Evolutionary conservation across 768 basidiomycete species (phyloP).

Genomic region (Serendipita sp.): DNA sequence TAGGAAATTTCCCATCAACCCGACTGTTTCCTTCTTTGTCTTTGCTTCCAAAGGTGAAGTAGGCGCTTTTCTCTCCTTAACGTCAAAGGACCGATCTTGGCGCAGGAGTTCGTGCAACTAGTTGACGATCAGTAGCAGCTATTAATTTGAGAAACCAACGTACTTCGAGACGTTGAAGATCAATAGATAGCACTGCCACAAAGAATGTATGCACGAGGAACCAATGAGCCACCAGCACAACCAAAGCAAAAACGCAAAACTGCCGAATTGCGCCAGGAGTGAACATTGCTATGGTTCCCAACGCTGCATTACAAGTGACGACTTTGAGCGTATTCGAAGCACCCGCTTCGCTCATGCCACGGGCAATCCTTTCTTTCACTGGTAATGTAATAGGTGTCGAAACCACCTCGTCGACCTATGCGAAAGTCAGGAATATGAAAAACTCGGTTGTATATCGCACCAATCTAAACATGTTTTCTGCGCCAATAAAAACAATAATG

Average conservation of each 20-base stretch:
- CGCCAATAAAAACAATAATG: slow-evolving; percentile 86
- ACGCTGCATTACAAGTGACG: slow-evolving; percentile 65
- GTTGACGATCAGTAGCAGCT: slow-evolving; percentile 7
- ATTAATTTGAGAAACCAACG: slow-evolving; percentile 12
- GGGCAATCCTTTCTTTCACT: slow-evolving; percentile 81
- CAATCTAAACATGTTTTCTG: slow-evolving; percentile 94
- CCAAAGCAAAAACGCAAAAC: slow-evolving; percentile 85
- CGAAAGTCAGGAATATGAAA: slow-evolving; percentile 15
- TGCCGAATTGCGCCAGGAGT: slow-evolving; percentile 58
- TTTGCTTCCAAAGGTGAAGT: neutral
- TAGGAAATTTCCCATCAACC: slow-evolving; percentile 24
- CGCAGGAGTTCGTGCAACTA: slow-evolving; percentile 75
- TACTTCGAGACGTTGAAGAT: slow-evolving; percentile 83
- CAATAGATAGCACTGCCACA: slow-evolving; percentile 84
- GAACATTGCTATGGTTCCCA: slow-evolving; percentile 59
- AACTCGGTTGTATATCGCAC: slow-evolving; percentile 27
- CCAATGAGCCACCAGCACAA: slow-evolving; percentile 93
- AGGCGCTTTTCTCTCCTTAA: neutral
- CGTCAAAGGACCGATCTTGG: slow-evolving; percentile 39
- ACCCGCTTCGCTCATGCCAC: slow-evolving; percentile 77
- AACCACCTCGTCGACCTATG: slow-evolving; percentile 66
- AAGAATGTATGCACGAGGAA: slow-evolving; percentile 95
- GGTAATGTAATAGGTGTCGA: slow-evolving; percentile 73
- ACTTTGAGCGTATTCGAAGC: slow-evolving; percentile 88
- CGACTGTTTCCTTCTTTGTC: slow-evolving; percentile 66